Evolutionary conservation across 164 flowering plant species (phyloP).

Genomic region (Magnolia sinica): DNA sequence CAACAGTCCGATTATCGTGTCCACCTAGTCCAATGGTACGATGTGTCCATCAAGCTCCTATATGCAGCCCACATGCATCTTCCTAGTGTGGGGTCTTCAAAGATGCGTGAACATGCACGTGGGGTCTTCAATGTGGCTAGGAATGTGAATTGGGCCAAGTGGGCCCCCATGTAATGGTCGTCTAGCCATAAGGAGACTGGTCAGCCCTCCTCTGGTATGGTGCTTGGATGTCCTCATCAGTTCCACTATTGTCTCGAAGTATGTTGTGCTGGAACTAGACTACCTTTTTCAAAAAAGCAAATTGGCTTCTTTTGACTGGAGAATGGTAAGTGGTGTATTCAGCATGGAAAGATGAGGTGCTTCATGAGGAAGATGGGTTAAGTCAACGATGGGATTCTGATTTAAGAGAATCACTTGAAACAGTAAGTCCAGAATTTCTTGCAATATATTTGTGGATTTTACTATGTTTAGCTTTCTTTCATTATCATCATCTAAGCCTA

Average conservation of each 20-base stretch:
- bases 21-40: too few species aligned
- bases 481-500: too few species aligned
- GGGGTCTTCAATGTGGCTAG: too few species aligned
- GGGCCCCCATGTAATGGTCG: too few species aligned
- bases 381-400: neutral
- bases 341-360: neutral
- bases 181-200: neutral
- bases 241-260: neutral
- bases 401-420: neutral
- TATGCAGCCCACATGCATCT: too few species aligned
- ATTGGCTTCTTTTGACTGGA: neutral
- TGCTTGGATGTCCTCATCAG: neutral
- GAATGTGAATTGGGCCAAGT: too few species aligned
- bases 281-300: neutral
- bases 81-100: too few species aligned
- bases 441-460: neutral
- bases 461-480: neutral
- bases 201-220: too few species aligned
- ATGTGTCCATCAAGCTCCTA: too few species aligned
- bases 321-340: neutral
- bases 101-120: too few species aligned
- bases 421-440: neutral
- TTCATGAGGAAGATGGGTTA: neutral
- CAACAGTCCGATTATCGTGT: too few species aligned
- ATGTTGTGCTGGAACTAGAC: neutral